Evolutionary conservation across 768 basidiomycete genomes (phyloP).

Genomic region (Megacollybia marginata): DNA sequence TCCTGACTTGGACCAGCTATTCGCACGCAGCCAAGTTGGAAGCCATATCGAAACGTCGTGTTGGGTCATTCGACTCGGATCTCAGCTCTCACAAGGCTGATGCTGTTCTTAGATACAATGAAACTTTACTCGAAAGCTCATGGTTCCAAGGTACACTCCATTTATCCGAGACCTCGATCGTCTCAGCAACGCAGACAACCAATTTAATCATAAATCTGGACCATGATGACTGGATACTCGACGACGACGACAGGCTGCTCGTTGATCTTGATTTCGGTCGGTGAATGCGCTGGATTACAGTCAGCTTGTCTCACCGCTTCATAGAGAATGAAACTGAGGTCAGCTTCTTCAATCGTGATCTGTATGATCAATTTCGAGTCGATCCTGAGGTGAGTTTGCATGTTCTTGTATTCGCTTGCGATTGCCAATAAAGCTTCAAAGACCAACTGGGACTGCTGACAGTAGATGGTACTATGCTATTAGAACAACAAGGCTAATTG

Average conservation of each 20-base stretch:
- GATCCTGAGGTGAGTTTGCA: constrained; percentile 64
- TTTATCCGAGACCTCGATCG: not conserved
- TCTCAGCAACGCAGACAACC: constrained; percentile 55
- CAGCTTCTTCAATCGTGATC: constrained; percentile 76
- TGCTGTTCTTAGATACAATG: constrained; percentile 61
- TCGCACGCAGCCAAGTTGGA: constrained; percentile 73
- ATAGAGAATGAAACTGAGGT: constrained; percentile 95
- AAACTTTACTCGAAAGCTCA: constrained; percentile 95
- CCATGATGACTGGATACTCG: constrained; percentile 88
- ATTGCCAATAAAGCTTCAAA: not conserved
- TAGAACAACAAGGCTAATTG: not conserved
- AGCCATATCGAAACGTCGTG: constrained; percentile 69
- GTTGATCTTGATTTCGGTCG: constrained; percentile 70
- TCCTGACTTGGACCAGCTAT: constrained; percentile 35
- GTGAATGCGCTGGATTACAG: constrained; percentile 15
- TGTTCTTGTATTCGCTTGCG: not conserved
- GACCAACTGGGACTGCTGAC: constrained; percentile 1
- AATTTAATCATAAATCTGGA: constrained; percentile 98
- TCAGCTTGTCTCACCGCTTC: not conserved
- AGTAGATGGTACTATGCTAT: not conserved
- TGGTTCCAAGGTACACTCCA: constrained; percentile 69
- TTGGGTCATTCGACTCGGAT: constrained; percentile 41
- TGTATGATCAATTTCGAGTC: constrained; percentile 75
- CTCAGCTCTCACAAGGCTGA: not conserved
- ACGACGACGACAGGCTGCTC: constrained; percentile 59